Evolutionary conservation across 2,329 filamentous ascomycete genomes (phyloP), one percentile per base, ranked within the genome.

Genomic region (Penicillium sp.): DNA sequence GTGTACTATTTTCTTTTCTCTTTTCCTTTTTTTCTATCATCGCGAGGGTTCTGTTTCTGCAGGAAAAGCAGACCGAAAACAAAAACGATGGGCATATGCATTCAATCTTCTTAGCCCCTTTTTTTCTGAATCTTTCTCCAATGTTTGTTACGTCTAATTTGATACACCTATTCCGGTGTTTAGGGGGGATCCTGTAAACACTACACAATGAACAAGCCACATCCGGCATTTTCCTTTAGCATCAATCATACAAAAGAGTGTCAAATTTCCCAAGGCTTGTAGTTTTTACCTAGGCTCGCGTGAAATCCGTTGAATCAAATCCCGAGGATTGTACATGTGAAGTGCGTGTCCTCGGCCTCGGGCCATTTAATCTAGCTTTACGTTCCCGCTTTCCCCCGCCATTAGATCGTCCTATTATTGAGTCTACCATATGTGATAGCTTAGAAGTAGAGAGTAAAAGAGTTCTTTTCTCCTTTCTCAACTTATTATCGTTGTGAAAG

Each of bases 1-100:
- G 61, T 63, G 57, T 65, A 65, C 57, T 58, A 66, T 66, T 51
- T 51, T 55, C 44, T 43, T 37, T 29, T 55, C n/a, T 20, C 40
- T 29, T 35, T 26, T 20, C 37, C 22, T n/a, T 23, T 40, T 31
- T 14, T n/a, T 14, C 59, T 59, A 59, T 31, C 26, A 45, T 57
- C 46, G 23, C 46, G 33, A 22, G 23, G 46, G 14, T 37, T 37
- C 27, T 37, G 22, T 23, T 47, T 40, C 41, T 49, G 35, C 41
- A 23, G 55, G 49, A 43, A 42, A 42, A 51, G 51, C 42, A 53
- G 27, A 40, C 33, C 40, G 23, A 52, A 45, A 57, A 49, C 35
- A 40, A 51, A 41, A 42, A 51, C 27, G 35, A 55, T 48, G 42
- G 48, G 48, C 51, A 54, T 55, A 37, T 51, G 49, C 53, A 49